These are phyloP conservation scores for Excoecaria agallocha DNA, from an alignment of 345 rosid genomes.

Conservation along the genomic window DNA sequence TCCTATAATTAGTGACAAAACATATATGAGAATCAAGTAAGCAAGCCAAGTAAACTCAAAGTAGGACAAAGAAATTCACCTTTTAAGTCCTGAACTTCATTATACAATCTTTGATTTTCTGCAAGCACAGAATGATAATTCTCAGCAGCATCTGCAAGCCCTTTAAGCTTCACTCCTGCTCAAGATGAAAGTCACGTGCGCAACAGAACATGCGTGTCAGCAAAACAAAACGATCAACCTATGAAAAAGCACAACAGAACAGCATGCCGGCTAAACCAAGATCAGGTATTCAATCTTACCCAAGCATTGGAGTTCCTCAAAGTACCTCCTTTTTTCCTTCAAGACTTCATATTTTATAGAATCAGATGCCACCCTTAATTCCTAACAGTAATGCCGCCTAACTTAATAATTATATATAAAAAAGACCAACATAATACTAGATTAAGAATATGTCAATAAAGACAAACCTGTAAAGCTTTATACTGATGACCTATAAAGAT, in stretches of 20 bases:
- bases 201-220: background rate
- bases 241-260: constrained; percentile 8
- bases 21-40: constrained; percentile 22
- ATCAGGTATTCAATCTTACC: constrained; percentile 40
- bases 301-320: constrained; percentile 57
- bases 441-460: constrained; percentile 13
- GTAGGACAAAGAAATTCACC: constrained; percentile 39
- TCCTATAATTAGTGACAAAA: constrained; percentile 43
- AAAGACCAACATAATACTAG: constrained; percentile 7
- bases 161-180: constrained; percentile 74
- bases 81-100: constrained; percentile 95
- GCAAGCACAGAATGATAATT: constrained; percentile 73
- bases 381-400: constrained; percentile 39
- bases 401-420: background rate
- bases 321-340: constrained; percentile 54
- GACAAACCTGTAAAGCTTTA: constrained; percentile 64
- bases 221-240: constrained; percentile 2
- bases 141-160: constrained; percentile 76
- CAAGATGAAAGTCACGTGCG: constrained; percentile 11
- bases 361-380: constrained; percentile 53
- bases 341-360: constrained; percentile 66
- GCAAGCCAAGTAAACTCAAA: constrained; percentile 6
- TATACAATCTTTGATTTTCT: constrained; percentile 84
- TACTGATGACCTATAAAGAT: constrained; percentile 53
- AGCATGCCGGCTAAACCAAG: constrained; percentile 7